These are phyloP conservation scores for Geotrichum carabidarum DNA, from an alignment of 1,139 yeast species.

Conservation along the genomic window DNA sequence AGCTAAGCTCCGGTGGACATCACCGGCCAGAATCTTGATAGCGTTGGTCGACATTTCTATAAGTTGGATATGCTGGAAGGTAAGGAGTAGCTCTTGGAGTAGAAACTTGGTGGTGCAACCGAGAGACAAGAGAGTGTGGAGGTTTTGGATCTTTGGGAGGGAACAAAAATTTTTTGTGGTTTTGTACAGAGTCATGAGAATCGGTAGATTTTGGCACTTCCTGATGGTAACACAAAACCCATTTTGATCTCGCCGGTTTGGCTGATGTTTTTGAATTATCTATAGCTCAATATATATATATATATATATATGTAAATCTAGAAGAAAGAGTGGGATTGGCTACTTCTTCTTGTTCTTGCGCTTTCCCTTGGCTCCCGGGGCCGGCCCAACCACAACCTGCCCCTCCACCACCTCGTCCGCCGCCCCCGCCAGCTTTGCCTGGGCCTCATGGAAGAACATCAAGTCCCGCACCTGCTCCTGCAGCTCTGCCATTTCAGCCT, in stretches of 20 bases:
- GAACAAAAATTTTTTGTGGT: not conserved
- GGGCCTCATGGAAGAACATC: conserved; percentile 75
- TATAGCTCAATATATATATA: too few relatives aligned
- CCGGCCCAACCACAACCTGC: conserved; percentile 51
- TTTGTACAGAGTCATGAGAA: too few relatives aligned
- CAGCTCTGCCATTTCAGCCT: conserved; percentile 39
- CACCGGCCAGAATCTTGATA: conserved; percentile 82
- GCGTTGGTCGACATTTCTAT: conserved; percentile 51
- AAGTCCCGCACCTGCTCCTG: conserved; percentile 70
- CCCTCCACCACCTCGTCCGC: conserved; percentile 65
- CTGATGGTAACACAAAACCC: too few relatives aligned
- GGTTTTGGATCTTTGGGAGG: not conserved
- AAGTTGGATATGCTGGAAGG: too few relatives aligned
- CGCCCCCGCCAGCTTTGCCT: conserved; percentile 64
- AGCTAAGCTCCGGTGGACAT: conserved; percentile 82
- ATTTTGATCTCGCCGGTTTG: too few relatives aligned
- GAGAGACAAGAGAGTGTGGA: not conserved
- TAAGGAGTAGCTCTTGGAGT: too few relatives aligned
- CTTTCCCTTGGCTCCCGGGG: conserved; percentile 14
- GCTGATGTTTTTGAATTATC: too few relatives aligned
- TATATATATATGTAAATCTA: too few relatives aligned
- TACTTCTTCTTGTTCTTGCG: conserved; percentile 7
- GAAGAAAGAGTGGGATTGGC: too few relatives aligned
- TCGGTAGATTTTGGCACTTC: too few relatives aligned
- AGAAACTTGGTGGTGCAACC: not conserved